Evolutionary conservation across 78 protist genomes (phyloP).

Genomic region (Dictyostelium brefeldianum): DNA sequence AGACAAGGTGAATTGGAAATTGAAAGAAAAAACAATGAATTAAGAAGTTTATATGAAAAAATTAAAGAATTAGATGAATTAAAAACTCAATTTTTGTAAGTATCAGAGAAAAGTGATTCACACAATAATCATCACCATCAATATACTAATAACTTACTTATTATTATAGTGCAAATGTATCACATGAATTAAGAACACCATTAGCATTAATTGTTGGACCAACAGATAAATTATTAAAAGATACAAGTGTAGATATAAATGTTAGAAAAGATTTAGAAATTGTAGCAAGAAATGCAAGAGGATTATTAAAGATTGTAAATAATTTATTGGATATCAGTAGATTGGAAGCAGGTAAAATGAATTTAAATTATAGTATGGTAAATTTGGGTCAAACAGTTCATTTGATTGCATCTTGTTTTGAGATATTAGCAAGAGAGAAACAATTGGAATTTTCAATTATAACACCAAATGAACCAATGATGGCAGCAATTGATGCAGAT

Average conservation of each 20-base stretch:
- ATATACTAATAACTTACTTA: background rate
- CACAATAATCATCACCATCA: too few species aligned
- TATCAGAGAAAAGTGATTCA: too few species aligned
- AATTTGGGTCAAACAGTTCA: conserved; percentile 38
- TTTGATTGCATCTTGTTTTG: conserved; percentile 56
- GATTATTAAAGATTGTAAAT: conserved; percentile 71
- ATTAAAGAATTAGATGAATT: conserved; percentile 78
- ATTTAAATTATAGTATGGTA: conserved; percentile 48
- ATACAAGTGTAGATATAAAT: background rate
- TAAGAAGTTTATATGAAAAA: conserved; percentile 56
- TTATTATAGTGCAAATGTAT: conserved; percentile 66
- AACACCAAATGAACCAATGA: conserved; percentile 19
- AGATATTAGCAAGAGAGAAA: conserved; percentile 56
- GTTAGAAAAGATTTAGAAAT: conserved; percentile 61
- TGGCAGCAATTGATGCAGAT: conserved; percentile 73
- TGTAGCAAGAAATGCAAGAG: conserved; percentile 64
- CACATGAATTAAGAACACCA: conserved; percentile 86
- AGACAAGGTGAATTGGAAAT: conserved; percentile 60
- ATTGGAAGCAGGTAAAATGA: conserved; percentile 81
- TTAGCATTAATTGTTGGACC: conserved; percentile 76
- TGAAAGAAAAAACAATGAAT: conserved; percentile 61
- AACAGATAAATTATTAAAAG: conserved; percentile 63
- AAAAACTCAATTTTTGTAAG: conserved; percentile 75
- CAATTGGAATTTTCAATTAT: conserved; percentile 26
- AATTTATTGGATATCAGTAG: conserved; percentile 79